Base-by-base conservation (phyloP, 1,284 basidiomycete species). In the Salmacisia buchloeana region DNA sequence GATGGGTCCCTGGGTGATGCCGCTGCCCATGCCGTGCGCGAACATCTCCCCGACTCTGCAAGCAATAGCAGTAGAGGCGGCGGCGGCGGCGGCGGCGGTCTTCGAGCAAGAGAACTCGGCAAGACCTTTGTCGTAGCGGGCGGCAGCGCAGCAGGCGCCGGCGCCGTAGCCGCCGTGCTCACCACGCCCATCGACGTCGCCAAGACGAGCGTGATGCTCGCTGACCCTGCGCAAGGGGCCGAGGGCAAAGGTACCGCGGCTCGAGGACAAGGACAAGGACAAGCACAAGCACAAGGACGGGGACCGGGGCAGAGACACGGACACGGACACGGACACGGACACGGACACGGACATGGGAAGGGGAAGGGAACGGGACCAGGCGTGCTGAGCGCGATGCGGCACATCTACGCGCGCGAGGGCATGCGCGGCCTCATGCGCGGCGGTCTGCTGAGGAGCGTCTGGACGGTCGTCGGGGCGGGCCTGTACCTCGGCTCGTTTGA, bases 391-490 rank as follows among this genome's bases (percentile, higher is more conserved):
- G 69, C 68, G 1, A 67, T 72, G 64, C 60, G 36, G 15, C 43
- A 63, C 2, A 72, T 76, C 33, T 63, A 59, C 5, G 27, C 59
- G 2, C 58, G 63, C 35, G 73, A 76, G 61, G 74, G 74, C 1
- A 59, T 65, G 58, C 64, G 62, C 13, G 69, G 66, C 7, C 46
- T 76, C 13, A 67, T 75, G 68, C 65, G 66, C 21, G 74, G 74
- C 0, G 73, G 73, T 13, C 64, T 68, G 12, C 36, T 75, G 56
- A 52, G 74, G 41, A 64, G 68, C 36, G 69, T 68, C 2, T 76
- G 73, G 71, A 74, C 74, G 9, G 74, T 73, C 1, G 59, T 76
- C 23, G 74, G 74, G 5, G 74, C 74, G 0, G 74, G 73, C n/a
- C 64, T 76, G 4, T 76, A 76, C 61, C 58, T 76, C 5, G 73